Base-by-base conservation (phyloP, 2,329 filamentous ascomycete species). In the Hypoxylon sp. region DNA sequence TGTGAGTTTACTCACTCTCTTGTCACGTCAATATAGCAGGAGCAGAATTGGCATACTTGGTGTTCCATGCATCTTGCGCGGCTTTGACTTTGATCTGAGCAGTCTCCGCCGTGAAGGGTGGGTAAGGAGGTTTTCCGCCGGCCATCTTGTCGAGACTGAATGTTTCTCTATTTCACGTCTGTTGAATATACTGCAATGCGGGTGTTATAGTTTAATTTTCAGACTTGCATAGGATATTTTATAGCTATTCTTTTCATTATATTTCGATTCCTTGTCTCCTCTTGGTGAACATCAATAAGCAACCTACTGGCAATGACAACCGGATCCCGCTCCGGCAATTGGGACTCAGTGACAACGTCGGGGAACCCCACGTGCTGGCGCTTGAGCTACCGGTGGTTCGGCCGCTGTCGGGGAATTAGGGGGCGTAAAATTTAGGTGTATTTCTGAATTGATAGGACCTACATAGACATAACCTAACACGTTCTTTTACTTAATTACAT, bases 31-130 rank as follows among this genome's bases (percentile, higher is more conserved):
- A 26, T 34, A 11, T 25, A 25, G 12, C 15, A 35, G 21, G 8
- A 6, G 19, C n/a, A n/a, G n/a, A 36, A 19, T 4, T 19, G 19
- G 29, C 74, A 60, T 70, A 90, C 88, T 76, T 81, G 1, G 85
- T 87, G 65, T 95, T 96, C 91, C 91, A 95, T 2, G 87, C 76
- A 67, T 90, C 82, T 67, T 96, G 91, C 0, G 89, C 90, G 12
- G 85, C 86, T 73, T 95, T 95, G 57, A 95, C 90, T 69, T 95
- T 95, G 51, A 78, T 75, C 11, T 75, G 74, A 2, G 91, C 91
- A 1, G 84, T 87, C 66, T 90, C 86, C 21, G 73, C 73, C 0
- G 84, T 93, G 68, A 91, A 95, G 0, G 90, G 90, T 3, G 91
- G 90, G 31, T 77, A 74, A 0, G 81, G 81, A 2, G 75, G 77